Percentiles rank a stretch among this genome's conserved stretches.
These are phyloP conservation scores for Tetrapyrgos nigripes DNA, from an alignment of 1,284 basidiomycete species.

Conservation along the genomic window DNA sequence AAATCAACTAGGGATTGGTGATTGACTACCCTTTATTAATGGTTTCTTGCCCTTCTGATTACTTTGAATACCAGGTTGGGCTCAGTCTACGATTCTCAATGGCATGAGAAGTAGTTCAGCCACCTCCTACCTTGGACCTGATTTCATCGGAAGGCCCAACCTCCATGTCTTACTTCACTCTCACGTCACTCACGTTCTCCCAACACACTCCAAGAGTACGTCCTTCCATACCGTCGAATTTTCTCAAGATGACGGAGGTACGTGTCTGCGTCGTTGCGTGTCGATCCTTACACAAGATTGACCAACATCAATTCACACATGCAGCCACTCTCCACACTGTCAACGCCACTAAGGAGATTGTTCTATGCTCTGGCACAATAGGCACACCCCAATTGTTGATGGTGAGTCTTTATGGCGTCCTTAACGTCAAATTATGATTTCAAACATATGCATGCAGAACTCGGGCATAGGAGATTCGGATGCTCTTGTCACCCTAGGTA, in stretches of 20 bases:
- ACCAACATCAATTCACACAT: neutral
- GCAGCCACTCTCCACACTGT: constrained; percentile 5
- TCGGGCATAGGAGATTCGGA: constrained; percentile 38
- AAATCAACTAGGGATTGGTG: neutral
- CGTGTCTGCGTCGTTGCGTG: constrained; percentile 25
- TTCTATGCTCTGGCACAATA: constrained; percentile 29
- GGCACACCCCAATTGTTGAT: constrained; percentile 38
- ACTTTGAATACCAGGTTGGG: constrained; percentile 13
- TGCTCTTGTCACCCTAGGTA: constrained; percentile 30
- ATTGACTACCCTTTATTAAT: no score
- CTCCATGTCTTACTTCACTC: constrained; percentile 27
- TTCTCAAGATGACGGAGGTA: constrained; percentile 24
- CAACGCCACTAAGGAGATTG: constrained; percentile 26
- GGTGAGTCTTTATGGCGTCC: no score
- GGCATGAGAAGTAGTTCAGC: constrained; percentile 27
- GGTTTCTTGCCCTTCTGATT: neutral
- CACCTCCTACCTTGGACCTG: constrained; percentile 24
- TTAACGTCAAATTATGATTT: constrained; percentile 27
- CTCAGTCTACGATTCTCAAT: constrained; percentile 18
- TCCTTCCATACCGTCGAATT: constrained; percentile 8
- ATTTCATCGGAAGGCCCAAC: constrained; percentile 21
- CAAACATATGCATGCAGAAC: constrained; percentile 38
- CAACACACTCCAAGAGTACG: neutral
- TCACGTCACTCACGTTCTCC: constrained; percentile 21
- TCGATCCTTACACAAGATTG: neutral